These are phyloP conservation scores for Canariomyces notabilis DNA, from an alignment of 2,329 filamentous ascomycete species.

Conservation along the genomic window DNA sequence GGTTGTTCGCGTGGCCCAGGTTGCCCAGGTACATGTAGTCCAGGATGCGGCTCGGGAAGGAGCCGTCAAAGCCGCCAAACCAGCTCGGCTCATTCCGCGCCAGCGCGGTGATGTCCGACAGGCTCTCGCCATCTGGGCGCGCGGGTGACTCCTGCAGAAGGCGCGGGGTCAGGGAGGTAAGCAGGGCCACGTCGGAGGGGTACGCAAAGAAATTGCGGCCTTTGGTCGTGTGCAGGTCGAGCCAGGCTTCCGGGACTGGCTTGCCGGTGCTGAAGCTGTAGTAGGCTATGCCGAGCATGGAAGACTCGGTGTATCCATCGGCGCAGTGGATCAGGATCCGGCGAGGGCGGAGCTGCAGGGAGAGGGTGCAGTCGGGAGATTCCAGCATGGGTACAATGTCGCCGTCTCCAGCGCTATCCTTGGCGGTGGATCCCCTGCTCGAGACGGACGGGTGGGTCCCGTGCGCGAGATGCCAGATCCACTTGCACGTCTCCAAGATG, in stretches of 20 bases:
- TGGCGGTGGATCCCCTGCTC: conserved; percentile 28
- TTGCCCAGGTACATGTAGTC: conserved; percentile 97
- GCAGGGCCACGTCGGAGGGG: conserved; percentile 76
- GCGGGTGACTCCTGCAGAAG: conserved; percentile 67
- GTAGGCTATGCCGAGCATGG: conserved; percentile 83
- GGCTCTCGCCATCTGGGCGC: conserved; percentile 33
- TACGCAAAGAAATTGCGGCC: conserved; percentile 95
- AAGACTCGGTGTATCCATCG: conserved; percentile 94
- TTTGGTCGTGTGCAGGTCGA: conserved; percentile 73
- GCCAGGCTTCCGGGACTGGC: conserved; percentile 79
- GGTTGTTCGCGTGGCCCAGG: conserved; percentile 88
- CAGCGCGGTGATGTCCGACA: conserved; percentile 49
- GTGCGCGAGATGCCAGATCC: conserved; percentile 81
- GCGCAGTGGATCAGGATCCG: conserved; percentile 88
- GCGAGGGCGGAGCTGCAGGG: conserved; percentile 38
- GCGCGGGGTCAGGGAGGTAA: conserved; percentile 71
- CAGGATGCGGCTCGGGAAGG: conserved; percentile 79
- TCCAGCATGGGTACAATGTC: conserved; percentile 41
- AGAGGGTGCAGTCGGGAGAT: conserved; percentile 23
- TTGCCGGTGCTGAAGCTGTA: conserved; percentile 85
- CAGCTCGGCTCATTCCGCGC: conserved; percentile 65
- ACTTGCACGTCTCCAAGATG: conserved; percentile 79
- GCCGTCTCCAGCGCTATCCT: conserved; percentile 38
- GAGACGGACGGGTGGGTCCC: conserved; percentile 43
- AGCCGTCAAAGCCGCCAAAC: conserved; percentile 81